Evolutionary conservation across 306 rosid genomes (phyloP), one percentile per base, ranked within the genome.

Genomic region (Ammopiptanthus mongolicus): DNA sequence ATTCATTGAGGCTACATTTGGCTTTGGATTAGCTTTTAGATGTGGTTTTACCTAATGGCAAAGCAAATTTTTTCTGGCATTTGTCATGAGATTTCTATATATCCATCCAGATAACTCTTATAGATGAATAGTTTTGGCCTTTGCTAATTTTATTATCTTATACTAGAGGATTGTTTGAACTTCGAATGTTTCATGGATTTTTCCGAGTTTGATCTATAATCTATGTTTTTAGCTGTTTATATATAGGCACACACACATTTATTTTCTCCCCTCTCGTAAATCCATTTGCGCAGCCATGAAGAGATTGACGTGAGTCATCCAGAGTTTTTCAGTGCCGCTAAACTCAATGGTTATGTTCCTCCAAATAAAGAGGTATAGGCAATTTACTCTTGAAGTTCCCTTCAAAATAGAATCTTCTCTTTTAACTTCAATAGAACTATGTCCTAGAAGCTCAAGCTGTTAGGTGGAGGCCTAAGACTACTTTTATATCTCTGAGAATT

Each of bases 271-370:
- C 67, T 58, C 69, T 42, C 21, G 73, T 61, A 37, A 72, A 77
- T 56, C 83, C 70, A 36, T 77, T 78, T 60, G 46, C 84, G 91
- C 89, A 91, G 98, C 83, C 98, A 95, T 91, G 97, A 95, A 91
- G 98, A 95, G 87, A 85, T 87, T 28, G 98, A 95, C 28, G 97
- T 91, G 81, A 95, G 96, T 85, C 97, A 95, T 90, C 98, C 97
- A 29, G 98, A 95, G 31, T 91, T 95, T 86, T 91, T 87, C 81
- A 83, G 93, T 79, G 76, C 91, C 9, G 98, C 97, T 72, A 95
- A 88, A 85, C 91, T 13, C 8, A 91, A 88, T 18, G 91, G 93
- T 62, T 95, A 95, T 58, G 84, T 87, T 84, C 97, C 98, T 65
- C 96, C 98, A 55, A 91, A 86, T 76, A 87, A 88, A 85, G 97